These are phyloP conservation scores for Erodium trifolium DNA, from an alignment of 441 rosid genomes.

Conservation along the genomic window DNA sequence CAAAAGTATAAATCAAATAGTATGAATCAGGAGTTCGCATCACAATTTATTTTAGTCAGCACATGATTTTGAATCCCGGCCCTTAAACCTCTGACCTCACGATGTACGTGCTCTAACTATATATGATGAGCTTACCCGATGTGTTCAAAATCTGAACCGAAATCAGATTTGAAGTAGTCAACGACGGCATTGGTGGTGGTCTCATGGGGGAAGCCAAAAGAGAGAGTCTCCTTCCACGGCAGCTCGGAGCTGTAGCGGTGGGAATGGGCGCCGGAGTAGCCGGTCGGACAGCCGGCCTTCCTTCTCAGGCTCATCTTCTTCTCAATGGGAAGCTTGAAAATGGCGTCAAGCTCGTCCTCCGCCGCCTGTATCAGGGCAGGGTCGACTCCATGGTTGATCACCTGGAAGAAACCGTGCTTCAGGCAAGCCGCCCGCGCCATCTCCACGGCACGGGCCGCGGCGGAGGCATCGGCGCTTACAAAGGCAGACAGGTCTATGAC, in stretches of 20 bases:
- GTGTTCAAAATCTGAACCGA: constrained; percentile 47
- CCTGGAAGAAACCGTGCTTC: constrained; percentile 63
- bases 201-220: constrained; percentile 31
- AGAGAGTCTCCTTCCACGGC: constrained; percentile 79
- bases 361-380: constrained; percentile 38
- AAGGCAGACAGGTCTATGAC: constrained; percentile 47
- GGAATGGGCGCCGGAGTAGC: constrained; percentile 60
- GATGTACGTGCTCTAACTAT: too few species aligned
- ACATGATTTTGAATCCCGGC: too few species aligned
- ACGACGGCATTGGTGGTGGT: constrained; percentile 22
- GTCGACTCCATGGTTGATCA: constrained; percentile 56
- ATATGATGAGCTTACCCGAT: constrained; percentile 35
- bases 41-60: too few species aligned
- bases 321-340: constrained; percentile 44
- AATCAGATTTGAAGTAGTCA: constrained; percentile 38
- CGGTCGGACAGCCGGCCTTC: constrained; percentile 32
- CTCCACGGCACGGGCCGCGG: constrained; percentile 29
- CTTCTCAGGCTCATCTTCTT: constrained; percentile 35
- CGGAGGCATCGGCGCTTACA: constrained; percentile 29
- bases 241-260: constrained; percentile 52
- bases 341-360: constrained; percentile 29
- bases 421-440: constrained; percentile 43
- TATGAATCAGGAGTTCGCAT: too few species aligned
- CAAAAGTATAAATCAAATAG: too few species aligned
- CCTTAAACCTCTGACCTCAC: too few species aligned